Evolutionary conservation across 2,329 filamentous ascomycete genomes (phyloP).

Genomic region (Torrubiellomyces zombiae): DNA sequence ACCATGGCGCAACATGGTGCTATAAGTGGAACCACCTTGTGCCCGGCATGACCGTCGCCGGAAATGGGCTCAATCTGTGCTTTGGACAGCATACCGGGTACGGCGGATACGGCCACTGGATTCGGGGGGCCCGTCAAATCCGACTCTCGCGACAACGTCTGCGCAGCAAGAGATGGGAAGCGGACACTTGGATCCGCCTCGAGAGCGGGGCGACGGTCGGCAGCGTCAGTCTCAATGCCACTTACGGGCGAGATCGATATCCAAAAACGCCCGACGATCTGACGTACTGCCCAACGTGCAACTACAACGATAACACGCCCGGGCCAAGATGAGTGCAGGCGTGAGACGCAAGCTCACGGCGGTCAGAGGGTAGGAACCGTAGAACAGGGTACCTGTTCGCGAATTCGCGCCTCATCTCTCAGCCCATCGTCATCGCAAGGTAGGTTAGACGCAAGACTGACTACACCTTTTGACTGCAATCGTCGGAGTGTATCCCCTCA

Average conservation of each 20-base stretch:
- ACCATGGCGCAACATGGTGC: constrained; percentile 47
- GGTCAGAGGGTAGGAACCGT: too few species aligned
- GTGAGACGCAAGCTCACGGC: too few species aligned
- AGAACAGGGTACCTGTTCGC: too few species aligned
- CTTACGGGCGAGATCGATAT: constrained; percentile 41
- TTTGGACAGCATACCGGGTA: constrained; percentile 55
- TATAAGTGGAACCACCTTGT: constrained; percentile 27
- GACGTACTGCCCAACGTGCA: constrained; percentile 12
- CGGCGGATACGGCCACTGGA: constrained; percentile 51
- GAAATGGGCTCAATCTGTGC: constrained; percentile 30
- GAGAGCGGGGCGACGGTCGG: constrained; percentile 37
- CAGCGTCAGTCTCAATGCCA: constrained; percentile 37
- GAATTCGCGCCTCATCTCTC: too few species aligned
- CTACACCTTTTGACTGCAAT: too few species aligned
- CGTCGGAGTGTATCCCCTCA: too few species aligned
- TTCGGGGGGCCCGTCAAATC: constrained; percentile 42
- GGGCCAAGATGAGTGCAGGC: constrained; percentile 5
- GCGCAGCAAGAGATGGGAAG: constrained; percentile 13
- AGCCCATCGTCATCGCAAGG: too few species aligned
- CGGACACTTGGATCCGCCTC: constrained; percentile 45
- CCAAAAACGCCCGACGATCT: constrained; percentile 21
- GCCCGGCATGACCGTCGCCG: constrained; percentile 16
- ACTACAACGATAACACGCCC: constrained; percentile 5
- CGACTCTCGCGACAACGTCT: constrained; percentile 26
- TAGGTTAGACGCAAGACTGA: too few species aligned